Evolutionary conservation across 176 grass and related monocot species (phyloP).

Genomic region (Avena insularis): DNA sequence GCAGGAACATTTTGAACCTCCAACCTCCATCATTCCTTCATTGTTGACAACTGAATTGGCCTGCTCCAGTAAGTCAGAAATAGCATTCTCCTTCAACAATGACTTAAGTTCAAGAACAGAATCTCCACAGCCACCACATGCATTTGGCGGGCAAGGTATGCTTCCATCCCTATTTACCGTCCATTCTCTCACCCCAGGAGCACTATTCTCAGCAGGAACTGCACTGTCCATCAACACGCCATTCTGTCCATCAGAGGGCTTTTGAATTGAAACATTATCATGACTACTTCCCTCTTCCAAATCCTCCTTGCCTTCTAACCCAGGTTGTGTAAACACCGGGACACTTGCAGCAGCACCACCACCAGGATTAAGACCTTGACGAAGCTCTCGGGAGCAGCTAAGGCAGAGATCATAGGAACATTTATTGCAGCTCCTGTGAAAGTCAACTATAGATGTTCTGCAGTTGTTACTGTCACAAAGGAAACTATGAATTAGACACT

Average conservation of each 20-base stretch:
- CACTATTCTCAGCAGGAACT: not conserved
- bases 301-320: slow-evolving; percentile 25
- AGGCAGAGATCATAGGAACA: slow-evolving; percentile 84
- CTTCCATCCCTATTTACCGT: slow-evolving; percentile 48
- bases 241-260: slow-evolving; percentile 9
- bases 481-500: slow-evolving; percentile 23
- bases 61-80: slow-evolving; percentile 51
- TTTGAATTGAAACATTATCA: not conserved
- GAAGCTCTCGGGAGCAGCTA: slow-evolving; percentile 68
- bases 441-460: slow-evolving; percentile 84
- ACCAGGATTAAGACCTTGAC: slow-evolving; percentile 42
- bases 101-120: slow-evolving; percentile 69
- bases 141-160: slow-evolving; percentile 78
- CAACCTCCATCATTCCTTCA: not conserved
- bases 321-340: not conserved
- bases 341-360: not conserved
- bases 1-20: slow-evolving; percentile 52
- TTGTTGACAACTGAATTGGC: slow-evolving; percentile 6
- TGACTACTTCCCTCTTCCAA: slow-evolving; percentile 3
- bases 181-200: slow-evolving; percentile 49
- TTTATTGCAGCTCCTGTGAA: slow-evolving; percentile 68
- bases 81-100: slow-evolving; percentile 47
- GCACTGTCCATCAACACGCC: not conserved
- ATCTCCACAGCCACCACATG: slow-evolving; percentile 68
- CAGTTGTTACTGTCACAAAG: slow-evolving; percentile 67